Conservation (phyloP, 2,329 filamentous ascomycete genomes). For the Pseudocercospora pini-densiflorae region DNA sequence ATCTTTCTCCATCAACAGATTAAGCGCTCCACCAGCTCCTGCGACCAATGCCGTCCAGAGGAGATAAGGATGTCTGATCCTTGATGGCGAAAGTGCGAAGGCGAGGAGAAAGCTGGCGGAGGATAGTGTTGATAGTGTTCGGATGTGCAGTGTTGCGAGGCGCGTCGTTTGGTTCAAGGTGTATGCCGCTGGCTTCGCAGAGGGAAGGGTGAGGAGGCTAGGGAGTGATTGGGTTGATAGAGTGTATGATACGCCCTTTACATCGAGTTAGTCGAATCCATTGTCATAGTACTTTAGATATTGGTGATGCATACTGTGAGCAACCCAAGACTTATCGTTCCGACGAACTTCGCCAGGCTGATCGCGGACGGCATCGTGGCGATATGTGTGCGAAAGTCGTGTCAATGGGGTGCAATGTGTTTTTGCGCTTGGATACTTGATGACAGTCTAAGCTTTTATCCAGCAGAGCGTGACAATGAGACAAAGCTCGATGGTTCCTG, state of each 20-base stretch:
- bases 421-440: background rate
- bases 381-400: background rate
- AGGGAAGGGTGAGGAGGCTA: conserved; percentile 78
- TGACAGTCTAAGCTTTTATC: background rate
- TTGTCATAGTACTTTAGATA: conserved; percentile 1
- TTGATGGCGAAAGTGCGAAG: conserved; percentile 74
- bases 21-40: conserved; percentile 48
- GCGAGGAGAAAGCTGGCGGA: conserved; percentile 75
- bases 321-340: conserved; percentile 85
- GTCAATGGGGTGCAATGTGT: background rate
- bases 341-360: conserved; percentile 87
- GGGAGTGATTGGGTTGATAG: conserved; percentile 79
- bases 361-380: conserved; percentile 57
- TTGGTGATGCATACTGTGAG: conserved; percentile 36
- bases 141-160: conserved; percentile 69
- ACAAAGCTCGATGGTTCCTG: background rate
- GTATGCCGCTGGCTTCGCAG: conserved; percentile 70
- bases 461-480: background rate
- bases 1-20: conserved; percentile 38
- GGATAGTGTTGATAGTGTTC: conserved; percentile 70
- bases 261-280: conserved; percentile 16
- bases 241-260: conserved; percentile 87
- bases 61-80: conserved; percentile 83
- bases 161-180: conserved; percentile 64
- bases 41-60: conserved; percentile 79